Conservation (phyloP, 202 grass and related monocot genomes). For the Schoenoplectus triqueter region DNA sequence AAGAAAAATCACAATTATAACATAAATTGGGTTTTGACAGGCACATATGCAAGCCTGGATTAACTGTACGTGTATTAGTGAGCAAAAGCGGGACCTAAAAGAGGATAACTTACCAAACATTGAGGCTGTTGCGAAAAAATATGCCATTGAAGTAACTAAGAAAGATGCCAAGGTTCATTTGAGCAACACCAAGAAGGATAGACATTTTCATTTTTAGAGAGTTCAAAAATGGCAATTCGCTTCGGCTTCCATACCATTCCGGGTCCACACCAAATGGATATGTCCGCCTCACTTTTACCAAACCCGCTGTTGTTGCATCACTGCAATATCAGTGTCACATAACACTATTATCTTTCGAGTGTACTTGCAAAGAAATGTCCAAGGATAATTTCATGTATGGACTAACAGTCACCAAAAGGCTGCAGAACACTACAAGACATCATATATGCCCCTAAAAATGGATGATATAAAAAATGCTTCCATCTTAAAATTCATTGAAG, state of each 20-base stretch:
- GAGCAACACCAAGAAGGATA: conserved; percentile 88
- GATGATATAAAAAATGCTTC: conserved; percentile 13
- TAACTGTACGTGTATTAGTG: background rate
- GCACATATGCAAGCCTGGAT: conserved; percentile 13
- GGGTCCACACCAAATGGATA: conserved; percentile 97
- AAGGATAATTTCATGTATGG: background rate
- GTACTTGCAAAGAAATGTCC: background rate
- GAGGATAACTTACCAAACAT: conserved; percentile 69
- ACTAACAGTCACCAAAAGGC: background rate
- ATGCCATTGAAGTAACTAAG: conserved; percentile 96
- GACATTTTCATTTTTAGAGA: conserved; percentile 99
- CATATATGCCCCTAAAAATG: conserved; percentile 2
- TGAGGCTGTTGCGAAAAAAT: conserved; percentile 69
- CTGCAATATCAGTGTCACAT: conserved; percentile 40
- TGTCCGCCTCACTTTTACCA: conserved; percentile 63
- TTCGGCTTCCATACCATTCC: conserved; percentile 80
- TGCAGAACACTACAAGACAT: conserved; percentile 16
- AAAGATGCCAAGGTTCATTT: conserved; percentile 95
- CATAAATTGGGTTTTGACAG: background rate
- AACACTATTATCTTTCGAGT: background rate
- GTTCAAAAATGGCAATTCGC: conserved; percentile 87
- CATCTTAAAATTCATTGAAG: conserved; percentile 7
- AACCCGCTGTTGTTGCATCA: conserved; percentile 66
- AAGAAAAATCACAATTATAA: conserved; percentile 37
- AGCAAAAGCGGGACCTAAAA: background rate